A percentile compares a stretch with the other conserved stretches of the same genome.
Conservation (phyloP, 2,329 filamentous ascomycete species). For the Chaetomium olivaceum region DNA sequence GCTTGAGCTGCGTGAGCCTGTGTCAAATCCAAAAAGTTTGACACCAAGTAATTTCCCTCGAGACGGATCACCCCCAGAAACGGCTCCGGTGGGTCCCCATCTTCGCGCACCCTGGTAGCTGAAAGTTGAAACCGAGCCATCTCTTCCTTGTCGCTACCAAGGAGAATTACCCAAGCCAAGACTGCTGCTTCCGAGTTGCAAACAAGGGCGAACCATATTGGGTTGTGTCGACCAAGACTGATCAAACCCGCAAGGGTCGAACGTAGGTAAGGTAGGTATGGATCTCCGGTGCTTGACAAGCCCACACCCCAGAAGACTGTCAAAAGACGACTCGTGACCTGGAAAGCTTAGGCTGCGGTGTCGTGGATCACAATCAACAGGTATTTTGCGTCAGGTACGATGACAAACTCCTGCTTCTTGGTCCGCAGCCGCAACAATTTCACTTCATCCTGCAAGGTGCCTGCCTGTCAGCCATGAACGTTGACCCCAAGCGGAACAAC, state of each 20-base stretch:
- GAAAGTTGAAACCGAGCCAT: neutral
- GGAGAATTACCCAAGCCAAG: neutral
- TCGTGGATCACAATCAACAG: conserved; percentile 79
- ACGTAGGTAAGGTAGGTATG: neutral
- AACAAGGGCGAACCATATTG: neutral
- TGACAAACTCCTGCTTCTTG: conserved; percentile 82
- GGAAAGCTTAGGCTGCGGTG: conserved; percentile 61
- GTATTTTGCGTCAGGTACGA: conserved; percentile 78
- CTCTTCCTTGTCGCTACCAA: neutral
- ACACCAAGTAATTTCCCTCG: neutral
- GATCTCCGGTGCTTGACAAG: neutral
- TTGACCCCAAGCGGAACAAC: neutral
- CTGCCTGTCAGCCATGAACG: conserved; percentile 19
- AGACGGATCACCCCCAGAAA: neutral
- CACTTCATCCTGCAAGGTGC: conserved; percentile 64
- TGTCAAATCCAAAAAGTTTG: neutral
- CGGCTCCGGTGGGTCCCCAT: neutral
- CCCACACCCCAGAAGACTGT: neutral
- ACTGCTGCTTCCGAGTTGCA: neutral
- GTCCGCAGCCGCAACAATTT: conserved; percentile 75
- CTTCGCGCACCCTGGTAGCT: neutral
- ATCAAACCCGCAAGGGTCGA: neutral
- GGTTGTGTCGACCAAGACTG: neutral
- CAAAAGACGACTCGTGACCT: neutral
- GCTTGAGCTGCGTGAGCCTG: neutral